Conservation (phyloP, 1,284 basidiomycete genomes). For the Ceratobasidium sp. region DNA sequence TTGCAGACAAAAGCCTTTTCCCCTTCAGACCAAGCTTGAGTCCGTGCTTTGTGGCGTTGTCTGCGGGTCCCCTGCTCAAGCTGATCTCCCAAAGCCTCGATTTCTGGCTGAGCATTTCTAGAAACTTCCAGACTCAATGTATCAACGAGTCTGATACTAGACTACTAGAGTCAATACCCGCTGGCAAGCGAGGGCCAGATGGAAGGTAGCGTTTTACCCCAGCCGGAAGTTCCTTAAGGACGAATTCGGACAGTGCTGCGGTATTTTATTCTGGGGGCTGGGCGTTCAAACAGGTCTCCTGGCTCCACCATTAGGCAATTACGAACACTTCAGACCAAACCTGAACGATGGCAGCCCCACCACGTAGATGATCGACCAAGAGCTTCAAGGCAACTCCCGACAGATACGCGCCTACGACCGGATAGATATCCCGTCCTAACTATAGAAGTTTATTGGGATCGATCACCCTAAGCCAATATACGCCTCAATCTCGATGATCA, state of each 20-base stretch:
- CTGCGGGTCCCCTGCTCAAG: background rate
- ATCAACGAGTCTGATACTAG: background rate
- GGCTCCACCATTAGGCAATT: background rate
- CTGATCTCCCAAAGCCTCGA: background rate
- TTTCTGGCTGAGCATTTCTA: background rate
- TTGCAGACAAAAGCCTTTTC: background rate
- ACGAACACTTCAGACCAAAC: slow-evolving; percentile 6
- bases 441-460: background rate
- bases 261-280: background rate
- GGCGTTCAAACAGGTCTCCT: background rate
- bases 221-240: background rate
- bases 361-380: background rate
- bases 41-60: background rate
- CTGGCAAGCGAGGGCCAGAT: background rate
- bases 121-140: background rate
- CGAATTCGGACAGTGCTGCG: background rate
- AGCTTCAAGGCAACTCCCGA: background rate
- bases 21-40: background rate
- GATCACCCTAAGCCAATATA: background rate
- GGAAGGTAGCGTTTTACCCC: slow-evolving; percentile 1
- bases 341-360: background rate
- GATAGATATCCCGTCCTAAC: background rate
- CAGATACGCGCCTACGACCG: background rate
- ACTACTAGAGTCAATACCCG: background rate
- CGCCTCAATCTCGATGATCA: background rate